These are phyloP conservation scores for Boletus huronensis DNA, from an alignment of 768 basidiomycete genomes.

Conservation along the genomic window DNA sequence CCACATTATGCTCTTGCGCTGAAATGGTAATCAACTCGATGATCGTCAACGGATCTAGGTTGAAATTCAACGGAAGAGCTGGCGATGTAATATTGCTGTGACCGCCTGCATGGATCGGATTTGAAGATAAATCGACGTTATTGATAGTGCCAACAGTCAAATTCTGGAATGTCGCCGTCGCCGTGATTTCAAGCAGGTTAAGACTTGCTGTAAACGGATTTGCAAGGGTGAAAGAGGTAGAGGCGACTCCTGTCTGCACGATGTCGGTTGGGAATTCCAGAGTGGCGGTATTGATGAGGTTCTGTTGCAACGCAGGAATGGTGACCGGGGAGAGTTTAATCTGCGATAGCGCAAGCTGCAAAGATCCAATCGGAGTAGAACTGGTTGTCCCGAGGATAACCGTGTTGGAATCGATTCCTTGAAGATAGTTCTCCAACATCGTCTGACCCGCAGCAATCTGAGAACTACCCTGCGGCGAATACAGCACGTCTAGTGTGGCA, in stretches of 20 bases:
- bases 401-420: slow-evolving; percentile 54
- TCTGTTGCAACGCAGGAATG: slow-evolving; percentile 62
- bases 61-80: slow-evolving; percentile 57
- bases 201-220: slow-evolving; percentile 76
- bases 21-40: slow-evolving; percentile 51
- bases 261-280: slow-evolving; percentile 63
- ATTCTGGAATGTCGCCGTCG: slow-evolving; percentile 52
- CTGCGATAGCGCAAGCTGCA: slow-evolving; percentile 57
- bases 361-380: slow-evolving; percentile 58
- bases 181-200: slow-evolving; percentile 52
- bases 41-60: slow-evolving; percentile 59
- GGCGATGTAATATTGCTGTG: slow-evolving; percentile 57
- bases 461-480: slow-evolving; percentile 53
- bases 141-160: slow-evolving; percentile 59
- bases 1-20: slow-evolving; percentile 51
- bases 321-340: slow-evolving; percentile 58
- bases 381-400: slow-evolving; percentile 51
- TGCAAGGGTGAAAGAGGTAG: slow-evolving; percentile 51
- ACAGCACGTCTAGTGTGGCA: slow-evolving; percentile 49
- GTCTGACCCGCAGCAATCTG: slow-evolving; percentile 46
- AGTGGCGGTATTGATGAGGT: slow-evolving; percentile 52
- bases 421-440: slow-evolving; percentile 66
- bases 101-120: slow-evolving; percentile 58
- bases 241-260: slow-evolving; percentile 55
- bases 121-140: slow-evolving; percentile 48